phyloP scores from a whole-genome alignment of 2,329 filamentous ascomycete species.

The Sclerotinia borealis region DNA sequence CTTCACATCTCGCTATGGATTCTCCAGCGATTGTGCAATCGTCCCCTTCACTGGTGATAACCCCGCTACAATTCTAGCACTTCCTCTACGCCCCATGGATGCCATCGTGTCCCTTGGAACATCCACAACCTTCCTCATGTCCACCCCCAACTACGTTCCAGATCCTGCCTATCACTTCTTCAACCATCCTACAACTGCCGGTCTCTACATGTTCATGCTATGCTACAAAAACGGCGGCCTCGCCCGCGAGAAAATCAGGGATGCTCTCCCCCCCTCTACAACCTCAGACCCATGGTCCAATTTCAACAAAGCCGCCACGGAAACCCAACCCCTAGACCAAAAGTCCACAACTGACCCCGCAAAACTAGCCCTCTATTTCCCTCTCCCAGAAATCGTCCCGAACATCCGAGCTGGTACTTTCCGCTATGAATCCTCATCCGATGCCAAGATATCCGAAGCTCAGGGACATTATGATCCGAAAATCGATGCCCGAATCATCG shows the following conservation, averaged over 20 bases:
- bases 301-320: constrained; percentile 70
- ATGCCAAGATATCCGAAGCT: constrained; percentile 43
- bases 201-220: constrained; percentile 99
- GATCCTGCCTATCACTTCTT: constrained; percentile 95
- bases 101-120: constrained; percentile 94
- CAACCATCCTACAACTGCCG: constrained; percentile 87
- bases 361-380: constrained; percentile 91
- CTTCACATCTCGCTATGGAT: constrained; percentile 73
- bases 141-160: constrained; percentile 83
- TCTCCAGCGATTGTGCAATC: constrained; percentile 67
- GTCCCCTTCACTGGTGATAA: constrained; percentile 94
- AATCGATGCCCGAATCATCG: constrained; percentile 76
- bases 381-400: constrained; percentile 90
- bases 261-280: constrained; percentile 58
- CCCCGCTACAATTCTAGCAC: constrained; percentile 85
- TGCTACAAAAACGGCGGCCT: constrained; percentile 99
- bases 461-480: constrained; percentile 47
- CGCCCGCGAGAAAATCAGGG: constrained; percentile 82
- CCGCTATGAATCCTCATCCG: constrained; percentile 62
- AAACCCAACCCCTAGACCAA: constrained; percentile 64
- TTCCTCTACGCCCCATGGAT: constrained; percentile 80
- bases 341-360: constrained; percentile 49
- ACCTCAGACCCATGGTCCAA: constrained; percentile 61
- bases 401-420: constrained; percentile 82
- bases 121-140: constrained; percentile 96